These are phyloP conservation scores for Alternaria sp. DNA, from an alignment of 2,329 filamentous ascomycete species.

Conservation along the genomic window DNA sequence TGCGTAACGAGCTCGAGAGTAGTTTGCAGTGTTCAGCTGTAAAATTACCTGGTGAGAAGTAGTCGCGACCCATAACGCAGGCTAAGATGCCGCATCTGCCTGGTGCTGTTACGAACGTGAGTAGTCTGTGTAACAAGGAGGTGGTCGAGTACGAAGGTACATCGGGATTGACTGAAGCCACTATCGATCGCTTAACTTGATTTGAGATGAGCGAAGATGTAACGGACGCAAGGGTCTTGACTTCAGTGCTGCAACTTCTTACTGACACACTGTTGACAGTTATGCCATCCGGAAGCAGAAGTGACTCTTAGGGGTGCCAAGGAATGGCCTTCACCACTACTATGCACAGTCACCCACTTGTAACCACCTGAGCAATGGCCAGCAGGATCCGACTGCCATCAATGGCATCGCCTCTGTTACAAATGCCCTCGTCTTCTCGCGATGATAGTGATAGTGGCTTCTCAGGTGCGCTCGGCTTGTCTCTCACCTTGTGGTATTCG, in stretches of 20 bases:
- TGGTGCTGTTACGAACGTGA: slow-evolving; percentile 3
- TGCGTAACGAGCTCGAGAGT: not conserved
- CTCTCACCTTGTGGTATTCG: slow-evolving; percentile 2
- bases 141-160: not conserved
- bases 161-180: not conserved
- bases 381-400: not conserved
- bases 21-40: not conserved
- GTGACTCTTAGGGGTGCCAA: not conserved
- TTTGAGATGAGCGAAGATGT: not conserved
- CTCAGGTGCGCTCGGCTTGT: not conserved
- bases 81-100: not conserved
- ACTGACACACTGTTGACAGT: not conserved
- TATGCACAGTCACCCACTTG: not conserved
- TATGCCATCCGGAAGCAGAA: not conserved
- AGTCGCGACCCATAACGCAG: not conserved
- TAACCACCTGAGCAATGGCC: not conserved
- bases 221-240: not conserved
- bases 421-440: not conserved
- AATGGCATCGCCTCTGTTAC: not conserved
- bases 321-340: not conserved
- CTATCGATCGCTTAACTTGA: not conserved
- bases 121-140: not conserved
- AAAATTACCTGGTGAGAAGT: not conserved
- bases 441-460: not conserved
- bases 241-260: not conserved